Evolutionary conservation across 2,329 filamentous ascomycete genomes (phyloP), one percentile per base, ranked within the genome.

Genomic region (Nothopassalora personata): DNA sequence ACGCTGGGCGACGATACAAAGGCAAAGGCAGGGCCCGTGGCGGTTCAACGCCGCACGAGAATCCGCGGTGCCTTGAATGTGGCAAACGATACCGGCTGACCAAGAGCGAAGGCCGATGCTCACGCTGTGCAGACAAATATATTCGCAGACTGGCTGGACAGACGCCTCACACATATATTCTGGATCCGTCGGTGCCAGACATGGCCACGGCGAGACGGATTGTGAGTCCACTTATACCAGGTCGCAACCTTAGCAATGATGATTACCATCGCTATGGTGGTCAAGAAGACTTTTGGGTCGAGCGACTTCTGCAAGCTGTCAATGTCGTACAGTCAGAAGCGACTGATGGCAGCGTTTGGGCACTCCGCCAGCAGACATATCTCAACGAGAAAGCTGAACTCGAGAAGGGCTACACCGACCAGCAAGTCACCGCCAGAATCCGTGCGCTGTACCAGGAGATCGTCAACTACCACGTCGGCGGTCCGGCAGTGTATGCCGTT

Each of bases 301-400:
- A 60, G 51, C 52, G 58, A 4, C 51, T 64, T 18, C 55, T 65
- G 28, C 53, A 61, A 27, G 59, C 60, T 1, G 49, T 65, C 28
- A 65, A 65, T 34, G 52, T 60, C 3, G 48, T 59, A 0, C 56
- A 53, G 3, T 54, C 53, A 15, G 56, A 51, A n/a, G 50, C 54
- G 5, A 53, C 23, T 47, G 57, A 57, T 15, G 47, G 58, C 30
- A 39, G 48, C 13, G 30, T 23, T 15, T 66, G 60, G 60, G 33
- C 54, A 2, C 19, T 23, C 18, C 57, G 57, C 1, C 64, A 66
- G 34, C 64, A 66, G 27, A 63, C 57, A 34, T 59, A 52, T 9
- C 60, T 62, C 33, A 64, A 64, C 23, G 62, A 63, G n/a, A 62
- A 64, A 30, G 55, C 61, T 8, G 54, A 54, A 43, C 55, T 54